These are phyloP conservation scores for Scytalidium sp. DNA, from an alignment of 2,329 filamentous ascomycete genomes.

Conservation along the genomic window DNA sequence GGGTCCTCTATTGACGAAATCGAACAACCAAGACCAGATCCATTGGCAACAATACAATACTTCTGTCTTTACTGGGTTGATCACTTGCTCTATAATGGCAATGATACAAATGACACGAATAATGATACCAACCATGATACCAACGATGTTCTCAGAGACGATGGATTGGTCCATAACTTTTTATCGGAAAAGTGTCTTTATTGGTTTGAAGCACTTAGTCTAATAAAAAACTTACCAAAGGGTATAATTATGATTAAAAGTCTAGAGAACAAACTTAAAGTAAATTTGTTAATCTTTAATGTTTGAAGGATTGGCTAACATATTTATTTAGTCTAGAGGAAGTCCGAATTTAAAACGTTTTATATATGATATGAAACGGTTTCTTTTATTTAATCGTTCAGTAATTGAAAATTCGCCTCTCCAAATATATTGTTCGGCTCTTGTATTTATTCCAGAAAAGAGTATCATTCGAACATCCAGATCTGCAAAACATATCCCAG, in stretches of 20 bases:
- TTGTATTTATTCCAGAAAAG: constrained; percentile 25
- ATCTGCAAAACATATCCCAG: constrained; percentile 7
- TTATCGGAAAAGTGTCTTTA: constrained; percentile 36
- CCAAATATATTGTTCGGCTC: constrained; percentile 31
- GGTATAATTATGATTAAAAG: constrained; percentile 17
- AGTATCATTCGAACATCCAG: constrained; percentile 20
- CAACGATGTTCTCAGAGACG: constrained; percentile 9
- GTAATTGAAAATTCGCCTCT: constrained; percentile 23
- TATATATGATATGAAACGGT: constrained; percentile 15
- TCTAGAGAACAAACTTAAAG: constrained; percentile 13
- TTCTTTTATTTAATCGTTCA: constrained; percentile 8
- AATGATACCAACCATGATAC: neutral
- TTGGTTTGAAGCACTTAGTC: constrained; percentile 24
- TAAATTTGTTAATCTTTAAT: too few species aligned
- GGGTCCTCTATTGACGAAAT: constrained; percentile 21
- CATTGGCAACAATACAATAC: constrained; percentile 24
- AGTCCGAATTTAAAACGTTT: neutral
- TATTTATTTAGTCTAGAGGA: neutral
- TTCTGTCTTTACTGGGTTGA: constrained; percentile 32
- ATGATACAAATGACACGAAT: neutral
- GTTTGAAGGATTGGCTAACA: too few species aligned
- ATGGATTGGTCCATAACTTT: constrained; percentile 30
- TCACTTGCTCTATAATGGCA: constrained; percentile 22
- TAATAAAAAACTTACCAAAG: constrained; percentile 14
- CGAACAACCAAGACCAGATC: constrained; percentile 19